Base-by-base conservation (phyloP, 768 basidiomycete species). In the Lactifluus echinatus region DNA sequence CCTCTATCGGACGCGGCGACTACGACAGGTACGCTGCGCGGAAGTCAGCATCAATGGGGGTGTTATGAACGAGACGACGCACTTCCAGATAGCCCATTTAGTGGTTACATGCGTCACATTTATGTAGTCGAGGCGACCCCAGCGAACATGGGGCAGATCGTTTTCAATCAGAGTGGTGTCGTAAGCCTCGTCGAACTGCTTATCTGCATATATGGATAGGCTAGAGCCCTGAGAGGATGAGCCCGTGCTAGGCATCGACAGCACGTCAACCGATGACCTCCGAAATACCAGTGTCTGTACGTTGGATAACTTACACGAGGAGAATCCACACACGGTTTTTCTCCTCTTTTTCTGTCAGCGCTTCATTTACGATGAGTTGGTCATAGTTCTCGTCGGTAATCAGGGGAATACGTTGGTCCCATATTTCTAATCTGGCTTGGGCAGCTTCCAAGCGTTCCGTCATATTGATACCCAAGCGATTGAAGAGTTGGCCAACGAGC, bases 21-120 rank as follows among this genome's bases (percentile, higher is more conserved):
- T 26, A 93, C 69, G 57, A 79, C 79, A 0, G 93, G 93, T 3
- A 87, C 89, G 64, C 92, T 93, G 26, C 40, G 52, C 12, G 21
- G 28, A 12, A 17, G 21, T 48, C 29, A 48, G 47, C 3, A 21
- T 29, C 40, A 15, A 10, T n/a, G 50, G 37, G 12, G 4, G 8
- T n/a, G 21, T 31, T 45, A 14, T 50, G 61, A 39, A 37, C 17
- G 50, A 3, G 12, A 15, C 4, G 26, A 78, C 83, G 57, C 67
- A 93, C 93, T 80, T 79, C 89, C 90, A 93, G 47, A 94, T 69
- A 34, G 69, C 74, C 93, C 93, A 95, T 66, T 86, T 87, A 2
- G 90, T 91, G 55, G 91, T 93, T 55, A 93, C 70, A 52, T 76
- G 71, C 3, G 89, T 92, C 61, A 93, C 91, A 60, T 85, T 84